Evolutionary conservation across 2,329 filamentous ascomycete species (phyloP), one percentile per base, ranked within the genome.

Genomic region (Colletotrichum tropicale): DNA sequence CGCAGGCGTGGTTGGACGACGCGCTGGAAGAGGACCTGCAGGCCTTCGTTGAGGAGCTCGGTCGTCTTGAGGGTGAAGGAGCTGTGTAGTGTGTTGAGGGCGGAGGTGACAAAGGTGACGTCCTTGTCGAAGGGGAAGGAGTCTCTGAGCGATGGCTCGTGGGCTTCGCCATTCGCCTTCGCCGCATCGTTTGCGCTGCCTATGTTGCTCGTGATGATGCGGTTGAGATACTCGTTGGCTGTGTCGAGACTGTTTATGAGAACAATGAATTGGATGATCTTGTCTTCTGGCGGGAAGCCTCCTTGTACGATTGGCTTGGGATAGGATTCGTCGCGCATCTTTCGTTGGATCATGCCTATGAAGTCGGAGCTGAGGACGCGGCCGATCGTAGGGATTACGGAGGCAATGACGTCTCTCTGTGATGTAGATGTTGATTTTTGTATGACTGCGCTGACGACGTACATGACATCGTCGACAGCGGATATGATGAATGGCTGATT

Each of bases 381-480:
- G 21, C 94, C 92, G 7, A 98, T 88, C 0, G 93, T 94, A 3
- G 96, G 94, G 30, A 98, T 86, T 8, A 98, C 94, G 72, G 91
- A 94, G 56, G 92, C 91, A 26, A 98, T 91, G 5, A 98, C 93
- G 21, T 93, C 90, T 78, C 93, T 89, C 82, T 98, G 96, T 3
- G 94, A 95, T 1, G 98, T 98, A 1, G 95, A 94, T 26, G 98
- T 88, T 0, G 95, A 94, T 78, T 96, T 93, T 78, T 98, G 94
- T 9, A 98, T 89, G 38, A 98, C 94, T 66, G 96, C 94, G 82
- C 98, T 98, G 82, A 98, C 95, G 80, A 99, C 98, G 85, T 98
- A 99, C 96, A 99, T 98, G 81, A 98, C 96, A 86, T 98, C 97
- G 86, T 99, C 97, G 10, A 99, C 96, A 1, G 96, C 96, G 3